Percentiles rank a stretch among this genome's conserved stretches.
phyloP scores from a whole-genome alignment of 345 rosid genomes.

The Capsella bursapastoris region DNA sequence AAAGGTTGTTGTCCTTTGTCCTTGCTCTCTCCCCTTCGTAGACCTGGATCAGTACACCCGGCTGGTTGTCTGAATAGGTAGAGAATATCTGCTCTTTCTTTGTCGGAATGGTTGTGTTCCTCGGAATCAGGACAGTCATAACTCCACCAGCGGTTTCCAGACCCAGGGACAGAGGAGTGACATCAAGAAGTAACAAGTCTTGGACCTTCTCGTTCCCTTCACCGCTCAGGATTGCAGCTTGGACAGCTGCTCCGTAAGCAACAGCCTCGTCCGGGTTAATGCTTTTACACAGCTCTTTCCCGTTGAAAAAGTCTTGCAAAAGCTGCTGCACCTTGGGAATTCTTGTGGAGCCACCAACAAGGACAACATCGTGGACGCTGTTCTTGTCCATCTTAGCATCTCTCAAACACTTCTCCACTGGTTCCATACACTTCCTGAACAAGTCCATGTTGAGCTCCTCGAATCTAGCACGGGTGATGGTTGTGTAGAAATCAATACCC shows the following conservation, averaged over 20 bases:
- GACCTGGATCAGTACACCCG: constrained; percentile 65
- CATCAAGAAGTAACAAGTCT: constrained; percentile 62
- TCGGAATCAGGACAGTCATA: constrained; percentile 66
- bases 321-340: constrained; percentile 66
- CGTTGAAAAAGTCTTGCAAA: constrained; percentile 60
- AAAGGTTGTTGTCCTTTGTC: constrained; percentile 61
- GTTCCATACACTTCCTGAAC: constrained; percentile 66
- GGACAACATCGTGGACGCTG: constrained; percentile 58
- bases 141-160: constrained; percentile 68
- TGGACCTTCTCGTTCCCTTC: constrained; percentile 73
- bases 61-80: constrained; percentile 66
- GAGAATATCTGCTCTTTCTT: constrained; percentile 68
- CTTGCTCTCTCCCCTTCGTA: constrained; percentile 65
- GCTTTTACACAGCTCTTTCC: constrained; percentile 66
- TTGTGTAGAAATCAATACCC: constrained; percentile 59
- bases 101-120: constrained; percentile 64
- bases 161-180: constrained; percentile 60
- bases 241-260: constrained; percentile 74
- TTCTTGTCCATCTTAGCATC: constrained; percentile 76
- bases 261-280: constrained; percentile 68
- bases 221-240: constrained; percentile 66
- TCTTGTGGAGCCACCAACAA: constrained; percentile 64
- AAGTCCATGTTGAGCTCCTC: constrained; percentile 61
- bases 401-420: constrained; percentile 63
- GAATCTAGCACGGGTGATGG: constrained; percentile 56